Percentiles rank a stretch among this genome's conserved stretches.
These are phyloP conservation scores for Paraglomus occultum DNA, from an alignment of 192 early-diverging fungal genomes.

Conservation along the genomic window DNA sequence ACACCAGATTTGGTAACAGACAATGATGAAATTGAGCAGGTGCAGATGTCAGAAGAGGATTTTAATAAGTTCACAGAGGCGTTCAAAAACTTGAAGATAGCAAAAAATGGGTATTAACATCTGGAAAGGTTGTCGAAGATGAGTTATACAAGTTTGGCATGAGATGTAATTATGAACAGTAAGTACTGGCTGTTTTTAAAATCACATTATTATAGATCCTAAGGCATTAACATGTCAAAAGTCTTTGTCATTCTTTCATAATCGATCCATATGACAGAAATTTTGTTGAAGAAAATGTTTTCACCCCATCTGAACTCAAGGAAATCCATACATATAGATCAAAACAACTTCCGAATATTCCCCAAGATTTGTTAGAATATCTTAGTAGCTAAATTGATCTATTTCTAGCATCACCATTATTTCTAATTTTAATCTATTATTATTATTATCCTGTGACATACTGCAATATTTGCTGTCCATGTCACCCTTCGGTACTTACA, in stretches of 20 bases:
- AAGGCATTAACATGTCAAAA: slow-evolving; percentile 27
- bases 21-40: slow-evolving; percentile 19
- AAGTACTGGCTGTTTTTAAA: slow-evolving; percentile 27
- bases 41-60: slow-evolving; percentile 7
- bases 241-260: slow-evolving; percentile 29
- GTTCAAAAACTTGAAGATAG: slow-evolving; percentile 27
- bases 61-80: slow-evolving; percentile 23
- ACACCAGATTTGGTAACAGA: slow-evolving; percentile 16
- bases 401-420: too few relatives aligned
- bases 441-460: too few relatives aligned
- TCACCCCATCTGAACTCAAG: slow-evolving; percentile 19
- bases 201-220: slow-evolving; percentile 21
- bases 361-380: slow-evolving; percentile 32
- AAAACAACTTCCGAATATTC: slow-evolving; percentile 27
- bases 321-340: slow-evolving; percentile 26
- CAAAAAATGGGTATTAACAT: slow-evolving; percentile 30
- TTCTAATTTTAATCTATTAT: too few relatives aligned
- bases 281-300: slow-evolving; percentile 28
- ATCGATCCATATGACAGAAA: slow-evolving; percentile 29
- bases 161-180: slow-evolving; percentile 32
- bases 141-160: slow-evolving; percentile 34
- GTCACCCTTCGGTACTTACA: too few relatives aligned
- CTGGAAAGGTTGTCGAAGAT: slow-evolving; percentile 33
- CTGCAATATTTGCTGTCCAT: too few relatives aligned
- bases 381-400: slow-evolving; percentile 33